Base-by-base conservation (phyloP, 2,329 filamentous ascomycete species). In the Talaromyces marneffei region DNA sequence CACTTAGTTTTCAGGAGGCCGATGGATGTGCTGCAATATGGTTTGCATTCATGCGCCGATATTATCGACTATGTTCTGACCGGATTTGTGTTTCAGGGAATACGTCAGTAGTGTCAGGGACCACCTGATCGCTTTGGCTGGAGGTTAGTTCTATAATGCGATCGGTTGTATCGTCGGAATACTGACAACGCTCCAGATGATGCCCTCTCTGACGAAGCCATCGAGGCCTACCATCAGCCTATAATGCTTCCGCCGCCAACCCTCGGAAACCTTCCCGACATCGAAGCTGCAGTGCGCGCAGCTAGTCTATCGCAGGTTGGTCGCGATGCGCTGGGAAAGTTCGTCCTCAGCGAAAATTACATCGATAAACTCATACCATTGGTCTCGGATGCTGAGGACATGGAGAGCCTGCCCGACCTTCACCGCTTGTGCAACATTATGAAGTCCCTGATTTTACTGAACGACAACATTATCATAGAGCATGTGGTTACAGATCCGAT, bases 351-450 rank as follows among this genome's bases (percentile, higher is more conserved):
- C 42, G 90, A 96, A 53, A 87, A 94, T 65, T 97, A 96, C 74
- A 91, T 99, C 64, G 79, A 85, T 66, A 95, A 93, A 74, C 81
- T 99, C 56, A 88, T 94, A 57, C 91, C 91, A 1, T 76, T 97
- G 56, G 90, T 99, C 52, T 85, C 90, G 62, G 87, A 90, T 78
- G 93, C 94, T 9, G 94, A 99, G 75, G 91, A 96, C 69, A 83
- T 96, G 63, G 91, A 99, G 76, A 92, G 90, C 72, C 79, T 96
- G 8, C 78, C 85, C 23, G 93, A 97, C 71, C 79, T 99, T 63
- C 94, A 97, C 74, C 86, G 90, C 53, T 80, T 99, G 50, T 99
- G 94, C 84, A 96, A 92, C 74, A 97, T 99, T 73, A 94, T 97
- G 90, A 99, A 99, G 81, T 89, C 89, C 62, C 84, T 97, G 61